A percentile compares a stretch with the other conserved stretches of the same genome.
These are phyloP conservation scores for Volvox reticuliferus DNA, from an alignment of 139 green algal genomes.

Conservation along the genomic window DNA sequence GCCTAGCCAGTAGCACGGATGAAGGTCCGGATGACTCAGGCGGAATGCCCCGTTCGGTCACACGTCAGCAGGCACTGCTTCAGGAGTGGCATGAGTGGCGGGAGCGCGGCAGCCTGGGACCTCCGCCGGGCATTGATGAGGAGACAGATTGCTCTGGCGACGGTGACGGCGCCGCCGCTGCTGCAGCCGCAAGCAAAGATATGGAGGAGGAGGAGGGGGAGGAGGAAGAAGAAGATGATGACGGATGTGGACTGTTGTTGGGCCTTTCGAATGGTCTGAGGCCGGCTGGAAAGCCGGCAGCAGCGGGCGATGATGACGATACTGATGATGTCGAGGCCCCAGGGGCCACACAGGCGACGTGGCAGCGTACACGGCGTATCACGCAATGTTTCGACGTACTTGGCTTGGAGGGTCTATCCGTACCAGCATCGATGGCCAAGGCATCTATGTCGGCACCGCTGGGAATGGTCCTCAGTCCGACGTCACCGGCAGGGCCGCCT, in stretches of 20 bases:
- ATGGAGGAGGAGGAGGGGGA: neutral
- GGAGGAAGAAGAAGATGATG: neutral
- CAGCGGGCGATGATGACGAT: neutral
- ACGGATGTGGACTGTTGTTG: neutral
- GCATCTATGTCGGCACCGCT: neutral
- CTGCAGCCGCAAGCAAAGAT: no score
- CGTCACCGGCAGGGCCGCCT: neutral
- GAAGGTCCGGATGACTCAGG: neutral
- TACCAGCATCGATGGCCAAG: no score
- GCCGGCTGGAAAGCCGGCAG: neutral
- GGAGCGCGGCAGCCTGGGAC: neutral
- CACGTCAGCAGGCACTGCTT: neutral
- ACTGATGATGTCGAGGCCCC: neutral
- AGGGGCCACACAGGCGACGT: neutral
- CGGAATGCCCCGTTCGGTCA: neutral
- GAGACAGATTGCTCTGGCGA: neutral
- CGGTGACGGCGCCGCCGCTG: neutral
- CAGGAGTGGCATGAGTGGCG: conserved; percentile 17
- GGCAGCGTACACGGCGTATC: neutral
- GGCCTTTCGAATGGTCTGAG: neutral
- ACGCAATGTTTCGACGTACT: neutral
- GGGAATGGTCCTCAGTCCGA: neutral
- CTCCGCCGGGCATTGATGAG: neutral
- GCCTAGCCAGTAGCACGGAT: neutral
- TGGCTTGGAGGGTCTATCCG: neutral